phyloP scores from a whole-genome alignment of 805 yeast genomes.

The Kodamaea kakaduensis region DNA sequence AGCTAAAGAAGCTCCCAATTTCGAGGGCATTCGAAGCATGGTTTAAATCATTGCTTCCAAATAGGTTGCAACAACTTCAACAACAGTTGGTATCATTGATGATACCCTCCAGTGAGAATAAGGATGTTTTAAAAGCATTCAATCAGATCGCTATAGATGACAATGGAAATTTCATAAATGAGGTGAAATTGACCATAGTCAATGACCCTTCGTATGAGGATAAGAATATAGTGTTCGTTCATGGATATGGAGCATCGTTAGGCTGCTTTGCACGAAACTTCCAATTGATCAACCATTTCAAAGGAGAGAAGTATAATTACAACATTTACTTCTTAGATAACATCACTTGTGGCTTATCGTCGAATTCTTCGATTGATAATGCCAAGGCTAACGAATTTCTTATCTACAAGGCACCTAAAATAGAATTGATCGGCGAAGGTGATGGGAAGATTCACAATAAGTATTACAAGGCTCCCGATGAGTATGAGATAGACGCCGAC shows the following conservation, averaged over 20 bases:
- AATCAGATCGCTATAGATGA: constrained; percentile 21
- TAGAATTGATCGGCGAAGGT: constrained; percentile 13
- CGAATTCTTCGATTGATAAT: constrained; percentile 35
- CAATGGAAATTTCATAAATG: constrained; percentile 29
- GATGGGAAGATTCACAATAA: constrained; percentile 30
- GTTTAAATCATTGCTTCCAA: constrained; percentile 19
- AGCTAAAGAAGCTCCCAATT: constrained; percentile 4
- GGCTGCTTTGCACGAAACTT: constrained; percentile 57
- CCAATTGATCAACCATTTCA: constrained; percentile 33
- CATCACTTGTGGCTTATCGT: constrained; percentile 49
- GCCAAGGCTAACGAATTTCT: constrained; percentile 18
- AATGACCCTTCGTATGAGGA: constrained; percentile 20
- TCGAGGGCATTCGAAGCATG: constrained; percentile 13
- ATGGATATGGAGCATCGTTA: constrained; percentile 54
- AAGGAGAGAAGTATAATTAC: constrained; percentile 32
- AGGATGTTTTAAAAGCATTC: constrained; percentile 17
- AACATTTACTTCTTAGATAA: constrained; percentile 49
- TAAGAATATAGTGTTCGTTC: constrained; percentile 48
- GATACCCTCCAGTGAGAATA: constrained; percentile 24
- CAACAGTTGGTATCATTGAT: constrained; percentile 31
- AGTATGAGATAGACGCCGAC: constrained; percentile 24
- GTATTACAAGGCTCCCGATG: constrained; percentile 38
- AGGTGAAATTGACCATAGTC: constrained; percentile 28
- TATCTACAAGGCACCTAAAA: constrained; percentile 18
- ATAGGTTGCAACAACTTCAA: constrained; percentile 30